A percentile compares a stretch with the other conserved stretches of the same genome.
Evolutionary conservation across 106 monocot genomes (phyloP).

Genomic region (Chionographis japonica): DNA sequence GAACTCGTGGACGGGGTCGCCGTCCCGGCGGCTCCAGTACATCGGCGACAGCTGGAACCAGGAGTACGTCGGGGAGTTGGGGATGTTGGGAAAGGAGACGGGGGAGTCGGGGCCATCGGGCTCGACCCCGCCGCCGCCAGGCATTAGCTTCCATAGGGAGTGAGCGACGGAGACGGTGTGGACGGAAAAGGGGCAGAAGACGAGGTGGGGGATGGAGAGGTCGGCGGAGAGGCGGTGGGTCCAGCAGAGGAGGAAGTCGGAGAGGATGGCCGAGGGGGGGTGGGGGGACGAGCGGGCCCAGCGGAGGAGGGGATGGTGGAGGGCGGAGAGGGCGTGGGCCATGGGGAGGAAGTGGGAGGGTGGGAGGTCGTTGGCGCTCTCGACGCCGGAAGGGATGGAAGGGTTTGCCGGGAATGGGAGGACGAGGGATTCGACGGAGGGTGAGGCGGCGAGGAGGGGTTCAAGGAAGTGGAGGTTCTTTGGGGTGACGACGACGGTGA

Average conservation of each 20-base stretch:
- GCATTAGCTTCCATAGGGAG: not conserved
- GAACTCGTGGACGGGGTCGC: slow-evolving; percentile 7
- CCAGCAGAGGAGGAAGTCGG: slow-evolving; percentile 49
- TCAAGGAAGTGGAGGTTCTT: no score
- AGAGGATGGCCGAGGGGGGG: slow-evolving; percentile 23
- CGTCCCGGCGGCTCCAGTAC: not conserved
- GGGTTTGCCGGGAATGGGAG: no score
- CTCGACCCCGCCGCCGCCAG: no score
- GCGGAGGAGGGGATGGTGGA: slow-evolving; percentile 10
- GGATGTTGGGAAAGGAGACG: slow-evolving; percentile 8
- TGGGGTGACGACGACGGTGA: no score
- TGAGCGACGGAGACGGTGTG: slow-evolving; percentile 17
- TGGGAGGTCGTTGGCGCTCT: no score
- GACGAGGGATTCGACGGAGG: no score
- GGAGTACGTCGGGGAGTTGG: slow-evolving; percentile 13
- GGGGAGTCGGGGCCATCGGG: not conserved
- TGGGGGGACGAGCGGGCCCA: slow-evolving; percentile 14
- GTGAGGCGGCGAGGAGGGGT: no score
- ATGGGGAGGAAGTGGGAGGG: no score
- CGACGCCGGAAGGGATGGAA: no score
- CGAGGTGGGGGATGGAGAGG: slow-evolving; percentile 24
- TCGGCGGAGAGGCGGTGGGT: slow-evolving; percentile 20
- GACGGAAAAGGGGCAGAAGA: slow-evolving; percentile 25
- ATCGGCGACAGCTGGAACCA: slow-evolving; percentile 21
- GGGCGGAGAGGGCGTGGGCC: slow-evolving; percentile 13